These are phyloP conservation scores for Neocallimastix lanati DNA, from an alignment of 192 early-diverging fungal genomes.

Conservation along the genomic window DNA sequence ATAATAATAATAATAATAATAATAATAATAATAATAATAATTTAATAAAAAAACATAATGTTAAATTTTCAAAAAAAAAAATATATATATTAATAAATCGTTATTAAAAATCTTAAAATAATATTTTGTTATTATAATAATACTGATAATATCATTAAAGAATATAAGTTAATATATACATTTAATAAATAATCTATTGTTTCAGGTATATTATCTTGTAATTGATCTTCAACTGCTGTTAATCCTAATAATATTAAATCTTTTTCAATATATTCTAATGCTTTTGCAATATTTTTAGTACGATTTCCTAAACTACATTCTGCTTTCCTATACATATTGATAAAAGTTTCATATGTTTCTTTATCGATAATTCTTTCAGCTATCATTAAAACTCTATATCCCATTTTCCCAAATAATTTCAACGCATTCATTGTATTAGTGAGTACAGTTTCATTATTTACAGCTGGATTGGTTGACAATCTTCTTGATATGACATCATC, in stretches of 20 bases:
- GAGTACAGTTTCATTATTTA: not conserved
- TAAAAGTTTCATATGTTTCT: not conserved
- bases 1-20: not conserved
- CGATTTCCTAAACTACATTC: slow-evolving; percentile 34
- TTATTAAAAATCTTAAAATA: no score
- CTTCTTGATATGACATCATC: not conserved
- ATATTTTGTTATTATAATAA: no score
- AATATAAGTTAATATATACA: not conserved
- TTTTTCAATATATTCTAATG: slow-evolving; percentile 63
- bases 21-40: no score
- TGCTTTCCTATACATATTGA: not conserved
- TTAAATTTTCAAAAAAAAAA: no score
- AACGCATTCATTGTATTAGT: not conserved
- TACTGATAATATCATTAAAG: no score
- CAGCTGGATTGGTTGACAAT: not conserved
- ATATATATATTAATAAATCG: no score
- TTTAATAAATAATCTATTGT: slow-evolving; percentile 64
- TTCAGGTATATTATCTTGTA: slow-evolving; percentile 90
- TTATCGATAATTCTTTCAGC: not conserved
- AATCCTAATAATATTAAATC: slow-evolving; percentile 69
- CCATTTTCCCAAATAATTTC: not conserved
- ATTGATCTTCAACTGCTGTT: slow-evolving; percentile 94
- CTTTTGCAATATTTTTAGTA: slow-evolving; percentile 50
- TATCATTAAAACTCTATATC: slow-evolving; percentile 1
- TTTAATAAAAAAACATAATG: no score